These are phyloP conservation scores for Alternaria arbusti DNA, from an alignment of 2,329 filamentous ascomycete genomes.

Conservation along the genomic window DNA sequence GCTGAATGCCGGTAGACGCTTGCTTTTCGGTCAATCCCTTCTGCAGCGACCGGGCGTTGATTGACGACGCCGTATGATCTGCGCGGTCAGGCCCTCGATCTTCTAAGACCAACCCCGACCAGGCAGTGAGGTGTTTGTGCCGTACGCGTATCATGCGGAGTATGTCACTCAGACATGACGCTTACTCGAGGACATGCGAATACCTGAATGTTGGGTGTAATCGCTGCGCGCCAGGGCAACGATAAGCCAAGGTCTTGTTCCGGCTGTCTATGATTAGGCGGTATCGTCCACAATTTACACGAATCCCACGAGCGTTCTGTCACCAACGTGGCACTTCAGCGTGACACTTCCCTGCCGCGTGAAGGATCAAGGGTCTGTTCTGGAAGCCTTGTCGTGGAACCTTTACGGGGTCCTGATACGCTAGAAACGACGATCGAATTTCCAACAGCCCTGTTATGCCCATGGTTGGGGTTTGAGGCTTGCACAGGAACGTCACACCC, in stretches of 20 bases:
- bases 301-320: background rate
- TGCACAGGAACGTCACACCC: conserved; percentile 18
- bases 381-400: conserved; percentile 7
- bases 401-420: conserved; percentile 7
- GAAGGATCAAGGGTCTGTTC: conserved; percentile 12
- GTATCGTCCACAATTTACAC: background rate
- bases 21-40: background rate
- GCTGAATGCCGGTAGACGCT: background rate
- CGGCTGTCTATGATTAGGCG: background rate
- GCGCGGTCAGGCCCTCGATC: background rate
- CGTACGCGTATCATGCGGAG: background rate
- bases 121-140: background rate
- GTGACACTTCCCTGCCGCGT: background rate
- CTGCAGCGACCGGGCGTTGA: background rate
- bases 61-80: background rate
- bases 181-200: background rate
- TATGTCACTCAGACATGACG: background rate
- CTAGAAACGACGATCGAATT: conserved; percentile 3
- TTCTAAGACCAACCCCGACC: background rate
- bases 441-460: background rate
- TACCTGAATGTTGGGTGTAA: background rate
- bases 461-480: conserved; percentile 3
- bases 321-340: background rate
- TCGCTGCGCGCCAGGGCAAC: background rate
- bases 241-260: background rate